These are phyloP conservation scores for Lavandula angustifolia DNA, from an alignment of 257 asterid species.

Conservation along the genomic window DNA sequence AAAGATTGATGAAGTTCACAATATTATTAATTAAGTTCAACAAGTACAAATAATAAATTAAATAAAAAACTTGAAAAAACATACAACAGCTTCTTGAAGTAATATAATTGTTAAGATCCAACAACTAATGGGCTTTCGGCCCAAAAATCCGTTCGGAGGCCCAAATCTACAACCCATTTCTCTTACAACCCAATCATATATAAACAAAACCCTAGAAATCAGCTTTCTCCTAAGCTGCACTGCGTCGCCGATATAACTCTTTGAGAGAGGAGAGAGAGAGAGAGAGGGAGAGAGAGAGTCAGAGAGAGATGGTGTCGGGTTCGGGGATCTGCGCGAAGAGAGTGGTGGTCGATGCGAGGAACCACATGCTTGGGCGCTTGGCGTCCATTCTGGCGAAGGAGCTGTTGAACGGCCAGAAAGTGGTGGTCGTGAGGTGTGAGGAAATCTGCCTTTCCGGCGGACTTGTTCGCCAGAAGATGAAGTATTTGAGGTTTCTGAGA, in stretches of 20 bases:
- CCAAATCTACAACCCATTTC: neutral
- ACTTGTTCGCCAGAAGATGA: conserved; percentile 60
- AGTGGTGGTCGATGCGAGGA: conserved; percentile 49
- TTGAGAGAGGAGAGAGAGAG: conserved; percentile 17
- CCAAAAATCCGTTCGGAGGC: neutral
- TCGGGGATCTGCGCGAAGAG: conserved; percentile 51
- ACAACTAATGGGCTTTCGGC: neutral
- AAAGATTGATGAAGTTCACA: no score
- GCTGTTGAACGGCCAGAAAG: conserved; percentile 51
- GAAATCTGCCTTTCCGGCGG: conserved; percentile 59
- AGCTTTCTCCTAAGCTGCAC: neutral
- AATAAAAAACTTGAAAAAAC: no score
- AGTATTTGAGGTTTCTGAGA: conserved; percentile 47
- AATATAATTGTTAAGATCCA: neutral
- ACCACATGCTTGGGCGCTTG: conserved; percentile 56
- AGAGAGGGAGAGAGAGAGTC: conserved; percentile 28
- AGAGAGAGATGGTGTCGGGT: conserved; percentile 46
- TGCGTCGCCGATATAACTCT: neutral
- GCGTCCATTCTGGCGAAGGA: conserved; percentile 50
- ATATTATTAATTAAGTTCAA: no score
- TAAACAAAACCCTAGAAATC: conserved; percentile 34
- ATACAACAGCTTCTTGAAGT: no score
- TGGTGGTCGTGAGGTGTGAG: conserved; percentile 47
- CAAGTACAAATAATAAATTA: no score
- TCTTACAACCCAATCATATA: neutral